Evolutionary conservation across 140 eudicot species (phyloP).

Genomic region (Senecio squalidus): DNA sequence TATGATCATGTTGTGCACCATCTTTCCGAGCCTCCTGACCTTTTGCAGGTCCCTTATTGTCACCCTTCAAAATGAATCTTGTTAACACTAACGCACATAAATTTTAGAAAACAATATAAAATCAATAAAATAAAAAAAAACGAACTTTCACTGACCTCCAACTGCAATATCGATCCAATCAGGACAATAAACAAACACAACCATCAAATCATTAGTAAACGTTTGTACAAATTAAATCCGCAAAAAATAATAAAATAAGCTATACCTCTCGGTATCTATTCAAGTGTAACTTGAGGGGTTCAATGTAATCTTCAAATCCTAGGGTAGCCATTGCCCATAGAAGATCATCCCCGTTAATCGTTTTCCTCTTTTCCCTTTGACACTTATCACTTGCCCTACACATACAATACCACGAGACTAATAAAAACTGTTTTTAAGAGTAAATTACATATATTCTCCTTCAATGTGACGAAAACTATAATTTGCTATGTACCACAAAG

Average conservation of each 20-base stretch:
- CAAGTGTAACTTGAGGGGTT: constrained; percentile 70
- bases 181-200: constrained; percentile 19
- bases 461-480: no score
- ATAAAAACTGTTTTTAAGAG: neutral
- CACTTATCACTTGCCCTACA: constrained; percentile 90
- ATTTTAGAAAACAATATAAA: neutral
- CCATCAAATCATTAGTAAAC: constrained; percentile 23
- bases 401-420: constrained; percentile 17
- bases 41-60: constrained; percentile 65
- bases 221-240: neutral
- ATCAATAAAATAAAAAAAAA: neutral
- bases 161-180: constrained; percentile 36
- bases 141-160: constrained; percentile 53
- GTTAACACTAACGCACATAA: neutral
- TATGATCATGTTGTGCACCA: constrained; percentile 41
- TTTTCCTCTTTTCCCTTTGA: constrained; percentile 90
- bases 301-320: constrained; percentile 84
- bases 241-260: neutral
- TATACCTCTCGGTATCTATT: constrained; percentile 67
- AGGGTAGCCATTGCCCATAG: constrained; percentile 89
- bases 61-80: constrained; percentile 41
- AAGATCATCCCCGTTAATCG: constrained; percentile 85
- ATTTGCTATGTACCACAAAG: no score
- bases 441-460: no score
- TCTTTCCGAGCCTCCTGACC: constrained; percentile 56